phyloP scores from a whole-genome alignment of 345 rosid species.

The Acer yangbiense region DNA sequence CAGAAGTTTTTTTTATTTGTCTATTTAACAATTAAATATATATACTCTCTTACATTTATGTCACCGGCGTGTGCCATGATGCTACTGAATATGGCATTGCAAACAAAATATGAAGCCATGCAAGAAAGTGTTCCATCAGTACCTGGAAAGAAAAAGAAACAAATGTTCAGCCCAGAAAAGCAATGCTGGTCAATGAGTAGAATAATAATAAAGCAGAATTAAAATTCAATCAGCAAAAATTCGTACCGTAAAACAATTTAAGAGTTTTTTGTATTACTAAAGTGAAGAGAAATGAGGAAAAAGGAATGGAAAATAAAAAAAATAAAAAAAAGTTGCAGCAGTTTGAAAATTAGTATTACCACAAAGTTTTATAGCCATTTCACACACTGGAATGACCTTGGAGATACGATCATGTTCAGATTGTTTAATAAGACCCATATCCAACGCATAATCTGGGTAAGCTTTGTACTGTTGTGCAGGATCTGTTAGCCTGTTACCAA shows the following conservation, averaged over 20 bases:
- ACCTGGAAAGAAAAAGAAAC: conserved; percentile 52
- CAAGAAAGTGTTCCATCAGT: conserved; percentile 94
- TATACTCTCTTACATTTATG: conserved; percentile 66
- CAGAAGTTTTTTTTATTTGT: neutral
- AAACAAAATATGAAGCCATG: conserved; percentile 90
- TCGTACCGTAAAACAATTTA: neutral
- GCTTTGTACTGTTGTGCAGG: conserved; percentile 94
- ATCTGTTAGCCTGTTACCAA: conserved; percentile 97
- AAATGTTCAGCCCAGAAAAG: conserved; percentile 12
- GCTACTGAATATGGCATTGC: conserved; percentile 79
- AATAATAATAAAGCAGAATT: neutral
- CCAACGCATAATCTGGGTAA: conserved; percentile 93
- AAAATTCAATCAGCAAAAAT: neutral
- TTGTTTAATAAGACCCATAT: conserved; percentile 73
- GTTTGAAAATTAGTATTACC: conserved; percentile 46
- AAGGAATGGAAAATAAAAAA: neutral
- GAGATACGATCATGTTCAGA: conserved; percentile 57
- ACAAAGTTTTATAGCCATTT: conserved; percentile 85
- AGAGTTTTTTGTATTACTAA: neutral
- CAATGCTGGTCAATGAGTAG: neutral
- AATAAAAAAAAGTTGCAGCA: neutral
- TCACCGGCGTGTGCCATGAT: conserved; percentile 62
- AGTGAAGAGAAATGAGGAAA: neutral
- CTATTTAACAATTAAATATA: neutral
- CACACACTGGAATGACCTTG: conserved; percentile 87